phyloP scores from a whole-genome alignment of 2,329 filamentous ascomycete genomes.

The Aureobasidium sp. region DNA sequence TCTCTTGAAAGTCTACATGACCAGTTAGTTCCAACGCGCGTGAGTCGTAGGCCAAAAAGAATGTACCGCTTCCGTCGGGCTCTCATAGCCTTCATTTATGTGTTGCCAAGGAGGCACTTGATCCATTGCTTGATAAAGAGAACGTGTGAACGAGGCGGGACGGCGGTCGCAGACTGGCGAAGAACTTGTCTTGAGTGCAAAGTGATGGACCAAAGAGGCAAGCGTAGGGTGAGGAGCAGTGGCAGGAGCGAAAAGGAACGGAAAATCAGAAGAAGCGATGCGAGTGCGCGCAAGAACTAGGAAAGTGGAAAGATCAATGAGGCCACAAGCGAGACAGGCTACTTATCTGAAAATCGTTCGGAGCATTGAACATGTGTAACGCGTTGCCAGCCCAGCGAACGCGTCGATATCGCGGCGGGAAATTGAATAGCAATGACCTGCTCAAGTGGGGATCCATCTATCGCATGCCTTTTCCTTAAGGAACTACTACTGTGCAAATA shows the following conservation, averaged over 20 bases:
- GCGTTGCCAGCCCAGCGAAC: not conserved
- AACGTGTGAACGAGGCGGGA: not conserved
- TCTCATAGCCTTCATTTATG: not conserved
- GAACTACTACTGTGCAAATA: not conserved
- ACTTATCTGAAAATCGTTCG: not conserved
- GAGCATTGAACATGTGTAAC: not conserved
- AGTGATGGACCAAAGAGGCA: not conserved
- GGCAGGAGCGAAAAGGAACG: not conserved
- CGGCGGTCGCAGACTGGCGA: not conserved
- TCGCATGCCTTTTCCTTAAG: not conserved
- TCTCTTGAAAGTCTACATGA: not conserved
- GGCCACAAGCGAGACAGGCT: not conserved
- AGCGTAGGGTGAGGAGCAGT: not conserved
- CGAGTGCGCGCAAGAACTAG: not conserved
- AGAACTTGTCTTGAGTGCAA: not conserved
- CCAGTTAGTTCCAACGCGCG: not conserved
- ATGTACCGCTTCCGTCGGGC: not conserved
- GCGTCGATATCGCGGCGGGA: not conserved
- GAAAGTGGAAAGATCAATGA: not conserved
- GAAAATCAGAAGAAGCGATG: not conserved
- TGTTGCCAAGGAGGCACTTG: not conserved
- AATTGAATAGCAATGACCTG: not conserved
- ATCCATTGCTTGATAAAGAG: not conserved
- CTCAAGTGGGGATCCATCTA: not conserved
- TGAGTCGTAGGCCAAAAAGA: not conserved